Base-by-base conservation (phyloP, 1,139 yeast species). In the Kurtzmaniella quercitrusa region DNA sequence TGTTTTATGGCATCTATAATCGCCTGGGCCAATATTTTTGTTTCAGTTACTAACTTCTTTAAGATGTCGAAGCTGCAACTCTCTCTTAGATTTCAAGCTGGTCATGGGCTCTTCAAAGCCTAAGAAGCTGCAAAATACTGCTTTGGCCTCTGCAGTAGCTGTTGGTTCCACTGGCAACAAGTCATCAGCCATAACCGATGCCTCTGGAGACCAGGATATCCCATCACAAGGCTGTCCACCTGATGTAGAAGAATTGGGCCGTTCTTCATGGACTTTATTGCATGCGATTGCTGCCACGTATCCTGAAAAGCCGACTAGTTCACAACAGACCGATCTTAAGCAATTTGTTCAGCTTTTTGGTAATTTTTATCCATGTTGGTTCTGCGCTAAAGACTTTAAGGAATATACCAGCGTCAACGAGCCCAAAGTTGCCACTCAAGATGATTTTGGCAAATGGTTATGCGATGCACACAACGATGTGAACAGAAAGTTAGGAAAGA, bases 401-500 rank as follows among this genome's bases (percentile, higher is more conserved):
- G 63, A 65, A 21, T 89, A 87, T 64, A 70, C 88, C 38, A 60
- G 61, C 26, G 66, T 62, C 44, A 71, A 84, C 50, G 80, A 81
- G 50, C 95, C 96, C 5, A 71, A 72, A 47, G 88, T 85, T 3
- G 69, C 65, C 11, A 77, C 80, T 9, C 88, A 87, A 54, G 95
- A 88, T 42, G 84, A 80, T 43, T 79, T 93, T 52, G 95, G 97
- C 1, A 71, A 65, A 51, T 93, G 99, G 99, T 67, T 93, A 45
- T 94, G 98, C 65, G 85, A 82, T 49, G 98, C 98, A 3, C 98
- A 93, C 64, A 93, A 93, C 57, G 87, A 79, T 35, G 98, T 94
- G 20, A 93, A 94, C 60, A 68, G 59, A 15, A 91, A 89, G 60
- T 61, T 91, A 22, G 95, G 95, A 1, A 93, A 93, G 63, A 89